Evolutionary conservation across 1,139 yeast species (phyloP).

Genomic region (Candida albicans): DNA sequence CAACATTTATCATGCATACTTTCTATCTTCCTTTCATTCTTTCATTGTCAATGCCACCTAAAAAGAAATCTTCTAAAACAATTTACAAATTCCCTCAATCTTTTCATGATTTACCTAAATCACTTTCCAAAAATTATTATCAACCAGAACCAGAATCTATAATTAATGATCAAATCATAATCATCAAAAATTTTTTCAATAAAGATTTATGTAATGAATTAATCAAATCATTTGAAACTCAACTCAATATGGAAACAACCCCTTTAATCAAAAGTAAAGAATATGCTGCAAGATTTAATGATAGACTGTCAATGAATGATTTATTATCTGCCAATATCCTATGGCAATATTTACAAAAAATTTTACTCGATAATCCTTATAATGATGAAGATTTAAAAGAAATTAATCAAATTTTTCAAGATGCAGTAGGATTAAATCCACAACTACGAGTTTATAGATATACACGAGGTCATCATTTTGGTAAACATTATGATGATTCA

Average conservation of each 20-base stretch:
- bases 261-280: slow-evolving; percentile 49
- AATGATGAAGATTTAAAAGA: slow-evolving; percentile 30
- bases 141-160: slow-evolving; percentile 35
- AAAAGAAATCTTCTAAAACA: slow-evolving; percentile 5
- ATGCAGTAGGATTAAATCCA: slow-evolving; percentile 55
- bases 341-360: slow-evolving; percentile 43
- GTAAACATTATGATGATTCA: slow-evolving; percentile 63
- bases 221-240: slow-evolving; percentile 34
- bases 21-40: too few relatives aligned
- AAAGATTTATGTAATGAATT: slow-evolving; percentile 45
- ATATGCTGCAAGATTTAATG: slow-evolving; percentile 63
- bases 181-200: slow-evolving; percentile 43
- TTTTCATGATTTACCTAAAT: slow-evolving; percentile 23
- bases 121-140: slow-evolving; percentile 28
- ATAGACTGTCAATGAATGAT: slow-evolving; percentile 48
- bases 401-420: slow-evolving; percentile 26
- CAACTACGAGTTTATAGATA: slow-evolving; percentile 60
- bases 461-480: slow-evolving; percentile 59
- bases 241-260: slow-evolving; percentile 45
- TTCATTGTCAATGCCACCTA: slow-evolving; percentile 7
- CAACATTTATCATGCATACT: not conserved
- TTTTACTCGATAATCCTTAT: slow-evolving; percentile 34
- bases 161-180: slow-evolving; percentile 45
- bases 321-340: slow-evolving; percentile 36
- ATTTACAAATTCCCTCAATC: slow-evolving; percentile 29